Conservation (phyloP, 352 stramenopile genomes). For the Globisporangium sylvaticum region DNA sequence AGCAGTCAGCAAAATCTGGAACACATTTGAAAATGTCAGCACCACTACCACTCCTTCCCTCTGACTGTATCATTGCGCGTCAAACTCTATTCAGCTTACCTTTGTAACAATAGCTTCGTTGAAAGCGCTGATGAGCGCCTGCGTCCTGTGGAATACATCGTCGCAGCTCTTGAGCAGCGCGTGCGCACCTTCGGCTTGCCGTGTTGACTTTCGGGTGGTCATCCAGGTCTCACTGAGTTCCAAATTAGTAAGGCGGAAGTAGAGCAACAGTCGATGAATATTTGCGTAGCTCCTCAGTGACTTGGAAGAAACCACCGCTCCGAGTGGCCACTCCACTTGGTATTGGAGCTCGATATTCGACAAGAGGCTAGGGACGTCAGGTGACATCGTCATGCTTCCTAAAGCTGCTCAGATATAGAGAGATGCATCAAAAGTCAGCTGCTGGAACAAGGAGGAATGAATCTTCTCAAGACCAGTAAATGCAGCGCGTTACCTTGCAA, state of each 20-base stretch:
- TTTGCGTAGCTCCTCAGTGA: conserved; percentile 31
- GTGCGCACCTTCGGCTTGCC: conserved; percentile 8
- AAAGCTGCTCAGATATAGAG: conserved; percentile 23
- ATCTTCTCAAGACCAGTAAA: background rate
- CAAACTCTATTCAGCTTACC: too few relatives aligned
- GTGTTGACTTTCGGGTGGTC: conserved; percentile 27
- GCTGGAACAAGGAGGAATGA: background rate
- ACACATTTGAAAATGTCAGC: background rate
- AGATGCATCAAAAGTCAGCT: background rate
- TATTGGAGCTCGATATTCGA: conserved; percentile 47
- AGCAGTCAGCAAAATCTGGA: conserved; percentile 35
- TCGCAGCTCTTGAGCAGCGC: conserved; percentile 24
- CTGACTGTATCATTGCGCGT: too few relatives aligned
- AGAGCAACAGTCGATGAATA: conserved; percentile 45
- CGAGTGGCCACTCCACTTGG: conserved; percentile 42
- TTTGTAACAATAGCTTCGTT: conserved; percentile 45
- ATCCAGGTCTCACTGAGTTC: conserved; percentile 41
- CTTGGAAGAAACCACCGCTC: conserved; percentile 36
- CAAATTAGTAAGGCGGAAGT: conserved; percentile 36
- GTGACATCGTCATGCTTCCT: conserved; percentile 31
- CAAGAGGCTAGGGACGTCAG: conserved; percentile 28
- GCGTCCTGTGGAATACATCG: conserved; percentile 37
- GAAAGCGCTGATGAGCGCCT: conserved; percentile 36
- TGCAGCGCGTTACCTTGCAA: conserved; percentile 30
- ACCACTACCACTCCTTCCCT: too few relatives aligned